phyloP scores from a whole-genome alignment of 2,329 filamentous ascomycete species.

The Mycosphaerella sp. region DNA sequence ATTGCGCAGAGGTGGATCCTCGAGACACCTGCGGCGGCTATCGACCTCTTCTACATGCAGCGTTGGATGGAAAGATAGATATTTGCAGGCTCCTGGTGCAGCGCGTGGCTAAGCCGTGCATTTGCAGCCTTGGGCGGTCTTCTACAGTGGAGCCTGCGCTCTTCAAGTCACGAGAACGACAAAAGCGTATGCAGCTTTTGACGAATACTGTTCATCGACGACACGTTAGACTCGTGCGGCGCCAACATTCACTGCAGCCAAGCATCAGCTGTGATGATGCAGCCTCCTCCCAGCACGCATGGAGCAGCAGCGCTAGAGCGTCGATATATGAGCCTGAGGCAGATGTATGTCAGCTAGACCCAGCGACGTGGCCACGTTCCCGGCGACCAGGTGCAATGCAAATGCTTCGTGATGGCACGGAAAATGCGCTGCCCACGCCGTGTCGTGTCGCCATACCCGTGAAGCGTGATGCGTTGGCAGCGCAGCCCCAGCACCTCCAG shows the following conservation, averaged over 20 bases:
- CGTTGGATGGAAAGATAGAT: conserved; percentile 66
- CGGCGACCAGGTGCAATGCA: neutral
- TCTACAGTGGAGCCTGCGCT: conserved; percentile 62
- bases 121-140: conserved; percentile 63
- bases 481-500: conserved; percentile 71
- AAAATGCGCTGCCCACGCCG: neutral
- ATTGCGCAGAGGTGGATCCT: conserved; percentile 69
- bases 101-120: conserved; percentile 63
- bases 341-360: neutral
- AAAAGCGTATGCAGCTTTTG: conserved; percentile 6
- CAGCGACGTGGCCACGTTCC: neutral
- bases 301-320: neutral
- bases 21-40: conserved; percentile 68
- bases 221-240: neutral
- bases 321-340: neutral
- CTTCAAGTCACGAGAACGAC: neutral
- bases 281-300: conserved; percentile 1
- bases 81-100: conserved; percentile 70
- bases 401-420: neutral
- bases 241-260: neutral
- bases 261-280: neutral
- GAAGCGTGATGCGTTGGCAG: conserved; percentile 43
- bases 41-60: conserved; percentile 74
- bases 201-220: conserved; percentile 12
- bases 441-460: too few relatives aligned